These are phyloP conservation scores for Aspergillus saccharolyticus DNA, from an alignment of 495 filamentous ascomycete species.

Conservation along the genomic window DNA sequence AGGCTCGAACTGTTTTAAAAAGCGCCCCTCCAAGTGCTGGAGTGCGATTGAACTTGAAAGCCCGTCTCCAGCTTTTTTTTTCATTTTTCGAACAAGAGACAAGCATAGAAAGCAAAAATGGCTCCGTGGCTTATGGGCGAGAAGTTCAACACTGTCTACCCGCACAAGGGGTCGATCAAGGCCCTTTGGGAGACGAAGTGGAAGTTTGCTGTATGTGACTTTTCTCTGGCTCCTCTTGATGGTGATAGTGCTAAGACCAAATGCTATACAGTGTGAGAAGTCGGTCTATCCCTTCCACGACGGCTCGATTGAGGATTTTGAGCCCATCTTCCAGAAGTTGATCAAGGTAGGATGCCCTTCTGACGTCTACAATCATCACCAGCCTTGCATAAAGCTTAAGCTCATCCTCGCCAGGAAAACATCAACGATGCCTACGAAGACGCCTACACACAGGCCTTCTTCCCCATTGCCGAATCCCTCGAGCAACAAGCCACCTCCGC, in stretches of 20 bases:
- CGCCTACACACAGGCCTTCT: constrained; percentile 59
- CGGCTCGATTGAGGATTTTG: constrained; percentile 63
- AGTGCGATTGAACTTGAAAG: too few relatives aligned
- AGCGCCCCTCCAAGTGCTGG: not conserved
- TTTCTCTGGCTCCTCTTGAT: not conserved
- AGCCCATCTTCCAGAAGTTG: constrained; percentile 61
- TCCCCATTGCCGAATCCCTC: constrained; percentile 52
- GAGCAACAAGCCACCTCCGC: constrained; percentile 44
- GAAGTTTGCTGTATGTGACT: constrained; percentile 58
- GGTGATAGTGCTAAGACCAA: constrained; percentile 12
- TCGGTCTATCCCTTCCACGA: constrained; percentile 79
- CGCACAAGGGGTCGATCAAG: constrained; percentile 67
- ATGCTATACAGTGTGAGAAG: constrained; percentile 46
- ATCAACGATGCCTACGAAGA: constrained; percentile 60
- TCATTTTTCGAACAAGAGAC: not conserved
- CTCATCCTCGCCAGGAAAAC: constrained; percentile 32
- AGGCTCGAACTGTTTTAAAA: not conserved
- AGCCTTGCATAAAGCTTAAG: too few relatives aligned
- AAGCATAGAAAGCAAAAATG: not conserved
- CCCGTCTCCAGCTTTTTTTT: not conserved
- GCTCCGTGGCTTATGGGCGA: constrained; percentile 35
- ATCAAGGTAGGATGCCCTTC: constrained; percentile 45
- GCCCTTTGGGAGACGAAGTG: constrained; percentile 79
- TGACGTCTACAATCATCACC: not conserved
- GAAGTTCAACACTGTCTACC: constrained; percentile 34